These are phyloP conservation scores for Powellomyces hirtus DNA, from an alignment of 192 early-diverging fungal species.

Conservation along the genomic window DNA sequence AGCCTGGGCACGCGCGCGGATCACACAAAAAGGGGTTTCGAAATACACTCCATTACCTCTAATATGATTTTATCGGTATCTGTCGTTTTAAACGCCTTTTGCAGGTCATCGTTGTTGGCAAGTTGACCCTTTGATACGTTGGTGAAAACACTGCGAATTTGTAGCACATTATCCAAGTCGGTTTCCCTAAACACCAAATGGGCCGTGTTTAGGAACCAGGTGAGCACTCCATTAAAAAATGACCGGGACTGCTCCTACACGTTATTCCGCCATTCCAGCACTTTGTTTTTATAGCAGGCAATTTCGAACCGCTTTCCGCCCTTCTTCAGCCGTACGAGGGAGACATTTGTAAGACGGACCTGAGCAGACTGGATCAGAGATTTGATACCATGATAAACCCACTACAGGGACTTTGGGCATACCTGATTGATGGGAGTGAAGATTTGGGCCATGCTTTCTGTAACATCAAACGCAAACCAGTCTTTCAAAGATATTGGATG, in stretches of 20 bases:
- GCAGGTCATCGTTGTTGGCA: slow-evolving; percentile 83
- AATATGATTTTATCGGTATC: slow-evolving; percentile 73
- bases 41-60: slow-evolving; percentile 45
- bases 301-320: slow-evolving; percentile 98
- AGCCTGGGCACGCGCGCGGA: background rate
- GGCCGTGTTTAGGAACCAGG: background rate
- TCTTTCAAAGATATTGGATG: background rate
- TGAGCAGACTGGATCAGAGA: slow-evolving; percentile 6
- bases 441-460: background rate
- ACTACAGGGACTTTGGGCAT: background rate
- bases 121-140: slow-evolving; percentile 98
- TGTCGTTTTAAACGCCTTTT: slow-evolving; percentile 85
- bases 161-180: slow-evolving; percentile 94
- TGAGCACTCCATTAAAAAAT: background rate
- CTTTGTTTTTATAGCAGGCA: slow-evolving; percentile 99
- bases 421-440: slow-evolving; percentile 30
- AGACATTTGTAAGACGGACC: slow-evolving; percentile 90
- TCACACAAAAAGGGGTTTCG: background rate
- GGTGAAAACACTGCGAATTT: slow-evolving; percentile 82
- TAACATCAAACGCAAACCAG: background rate
- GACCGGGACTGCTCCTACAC: slow-evolving; percentile 62
- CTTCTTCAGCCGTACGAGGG: slow-evolving; percentile 90
- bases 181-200: slow-evolving; percentile 65
- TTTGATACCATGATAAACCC: background rate
- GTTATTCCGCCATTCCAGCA: slow-evolving; percentile 89